Percentiles rank a stretch among this genome's conserved stretches.
phyloP scores from a whole-genome alignment of 805 yeast genomes.

The Yamadazyma scolyti region DNA sequence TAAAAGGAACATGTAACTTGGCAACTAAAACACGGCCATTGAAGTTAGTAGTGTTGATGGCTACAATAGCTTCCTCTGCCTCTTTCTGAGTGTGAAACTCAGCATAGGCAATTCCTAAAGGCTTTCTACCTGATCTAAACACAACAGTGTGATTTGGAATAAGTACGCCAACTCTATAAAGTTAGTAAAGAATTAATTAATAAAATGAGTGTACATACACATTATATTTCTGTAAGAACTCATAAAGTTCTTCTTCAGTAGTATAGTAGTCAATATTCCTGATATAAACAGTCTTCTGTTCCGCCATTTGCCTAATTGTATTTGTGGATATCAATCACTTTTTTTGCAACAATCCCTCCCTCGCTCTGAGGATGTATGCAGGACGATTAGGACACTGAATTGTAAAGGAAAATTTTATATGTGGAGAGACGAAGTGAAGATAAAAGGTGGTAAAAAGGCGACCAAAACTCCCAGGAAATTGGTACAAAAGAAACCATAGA shows the following conservation, averaged over 20 bases:
- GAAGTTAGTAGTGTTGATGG: constrained; percentile 21
- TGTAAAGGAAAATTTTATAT: not conserved
- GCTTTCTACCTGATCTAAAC: constrained; percentile 38
- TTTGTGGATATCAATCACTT: no score
- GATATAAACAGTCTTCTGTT: constrained; percentile 35
- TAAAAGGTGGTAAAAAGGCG: no score
- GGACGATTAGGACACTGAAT: not conserved
- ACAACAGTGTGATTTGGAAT: constrained; percentile 54
- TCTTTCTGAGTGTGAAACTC: constrained; percentile 26
- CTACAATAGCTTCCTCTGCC: constrained; percentile 23
- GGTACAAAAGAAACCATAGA: no score
- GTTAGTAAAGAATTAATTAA: constrained; percentile 6
- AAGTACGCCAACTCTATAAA: constrained; percentile 31
- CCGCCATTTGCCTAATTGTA: constrained; percentile 7
- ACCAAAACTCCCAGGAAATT: no score
- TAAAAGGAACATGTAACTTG: constrained; percentile 41
- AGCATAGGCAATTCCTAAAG: constrained; percentile 54
- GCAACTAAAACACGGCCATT: constrained; percentile 38
- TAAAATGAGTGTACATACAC: constrained; percentile 34
- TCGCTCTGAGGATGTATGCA: not conserved
- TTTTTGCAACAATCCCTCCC: no score
- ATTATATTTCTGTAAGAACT: constrained; percentile 39
- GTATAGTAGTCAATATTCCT: constrained; percentile 52
- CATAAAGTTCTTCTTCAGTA: constrained; percentile 50
- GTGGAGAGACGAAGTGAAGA: no score